Percentiles rank a stretch among this genome's conserved stretches.
These are phyloP conservation scores for Beauveria medogensis DNA, from an alignment of 2,329 filamentous ascomycete genomes.

Conservation along the genomic window DNA sequence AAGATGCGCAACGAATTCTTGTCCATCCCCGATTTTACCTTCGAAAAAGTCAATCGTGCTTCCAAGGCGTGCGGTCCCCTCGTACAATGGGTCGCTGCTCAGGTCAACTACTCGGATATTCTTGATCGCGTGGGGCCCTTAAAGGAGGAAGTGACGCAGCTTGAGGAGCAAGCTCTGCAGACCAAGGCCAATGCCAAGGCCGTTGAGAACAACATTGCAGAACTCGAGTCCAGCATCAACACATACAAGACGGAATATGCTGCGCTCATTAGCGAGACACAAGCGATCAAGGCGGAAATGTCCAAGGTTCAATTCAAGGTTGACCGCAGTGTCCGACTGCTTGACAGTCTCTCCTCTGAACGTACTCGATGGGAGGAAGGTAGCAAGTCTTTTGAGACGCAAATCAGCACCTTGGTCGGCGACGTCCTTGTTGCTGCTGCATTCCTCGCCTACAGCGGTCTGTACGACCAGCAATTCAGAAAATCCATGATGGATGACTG, in stretches of 20 bases:
- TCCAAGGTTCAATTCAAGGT: conserved; percentile 95
- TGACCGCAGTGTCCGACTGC: conserved; percentile 84
- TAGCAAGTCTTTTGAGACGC: conserved; percentile 95
- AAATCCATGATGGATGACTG: conserved; percentile 98
- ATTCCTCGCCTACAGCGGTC: conserved; percentile 91
- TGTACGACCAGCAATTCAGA: conserved; percentile 96
- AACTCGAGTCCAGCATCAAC: conserved; percentile 82
- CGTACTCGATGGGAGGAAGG: conserved; percentile 90
- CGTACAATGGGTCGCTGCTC: conserved; percentile 93
- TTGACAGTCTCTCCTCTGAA: conserved; percentile 93
- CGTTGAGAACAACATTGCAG: conserved; percentile 77
- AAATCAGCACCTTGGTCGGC: conserved; percentile 92
- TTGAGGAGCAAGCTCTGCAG: conserved; percentile 82
- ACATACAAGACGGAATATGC: conserved; percentile 96
- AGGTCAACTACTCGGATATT: conserved; percentile 97
- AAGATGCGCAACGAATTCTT: conserved; percentile 93
- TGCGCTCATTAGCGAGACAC: conserved; percentile 89
- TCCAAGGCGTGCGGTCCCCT: conserved; percentile 95
- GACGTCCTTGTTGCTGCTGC: conserved; percentile 95
- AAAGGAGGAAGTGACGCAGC: conserved; percentile 76
- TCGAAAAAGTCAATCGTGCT: conserved; percentile 90
- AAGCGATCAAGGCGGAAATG: conserved; percentile 97
- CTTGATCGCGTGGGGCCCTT: conserved; percentile 88
- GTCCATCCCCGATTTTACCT: conserved; percentile 90
- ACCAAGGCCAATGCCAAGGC: conserved; percentile 91